Conservation (phyloP, 768 basidiomycete species). For the Strobilomyces confusus region DNA sequence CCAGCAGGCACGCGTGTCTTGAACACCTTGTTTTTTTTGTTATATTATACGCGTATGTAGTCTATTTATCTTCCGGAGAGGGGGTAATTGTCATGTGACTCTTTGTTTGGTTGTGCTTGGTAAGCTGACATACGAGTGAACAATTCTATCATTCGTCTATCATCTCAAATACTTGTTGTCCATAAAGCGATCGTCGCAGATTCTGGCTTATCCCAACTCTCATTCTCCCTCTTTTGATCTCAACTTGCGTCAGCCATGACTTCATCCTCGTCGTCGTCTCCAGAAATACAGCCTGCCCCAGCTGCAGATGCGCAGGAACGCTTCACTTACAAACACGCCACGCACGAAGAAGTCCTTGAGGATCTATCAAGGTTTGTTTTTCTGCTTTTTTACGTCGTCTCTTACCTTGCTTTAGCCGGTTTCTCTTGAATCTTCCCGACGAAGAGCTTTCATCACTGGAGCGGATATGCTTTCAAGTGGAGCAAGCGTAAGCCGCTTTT, state of each 20-base stretch:
- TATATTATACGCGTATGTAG: constrained; percentile 9
- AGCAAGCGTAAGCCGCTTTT: constrained; percentile 80
- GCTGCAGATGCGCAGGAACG: constrained; percentile 37
- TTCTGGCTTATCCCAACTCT: constrained; percentile 25
- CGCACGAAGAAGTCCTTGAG: constrained; percentile 83
- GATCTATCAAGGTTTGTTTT: constrained; percentile 75
- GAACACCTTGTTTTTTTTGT: not conserved
- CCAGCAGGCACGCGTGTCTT: constrained; percentile 31
- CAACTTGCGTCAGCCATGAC: constrained; percentile 47
- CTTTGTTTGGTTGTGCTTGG: constrained; percentile 25
- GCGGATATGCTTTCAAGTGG: constrained; percentile 96
- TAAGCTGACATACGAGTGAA: constrained; percentile 11
- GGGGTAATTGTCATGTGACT: constrained; percentile 13
- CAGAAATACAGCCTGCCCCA: constrained; percentile 58
- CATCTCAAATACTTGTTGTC: constrained; percentile 27
- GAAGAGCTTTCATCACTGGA: constrained; percentile 89
- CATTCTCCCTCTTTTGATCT: constrained; percentile 30
- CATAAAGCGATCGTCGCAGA: constrained; percentile 32
- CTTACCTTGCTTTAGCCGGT: constrained; percentile 57
- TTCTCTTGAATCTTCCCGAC: constrained; percentile 93
- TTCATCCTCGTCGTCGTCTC: constrained; percentile 75
- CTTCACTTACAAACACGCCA: constrained; percentile 64
- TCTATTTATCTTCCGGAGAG: not conserved
- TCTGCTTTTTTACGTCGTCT: constrained; percentile 6
- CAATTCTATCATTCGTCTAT: constrained; percentile 24